Base-by-base conservation (phyloP, 495 filamentous ascomycete species). In the Pseudomonodictys pantanalensis region DNA sequence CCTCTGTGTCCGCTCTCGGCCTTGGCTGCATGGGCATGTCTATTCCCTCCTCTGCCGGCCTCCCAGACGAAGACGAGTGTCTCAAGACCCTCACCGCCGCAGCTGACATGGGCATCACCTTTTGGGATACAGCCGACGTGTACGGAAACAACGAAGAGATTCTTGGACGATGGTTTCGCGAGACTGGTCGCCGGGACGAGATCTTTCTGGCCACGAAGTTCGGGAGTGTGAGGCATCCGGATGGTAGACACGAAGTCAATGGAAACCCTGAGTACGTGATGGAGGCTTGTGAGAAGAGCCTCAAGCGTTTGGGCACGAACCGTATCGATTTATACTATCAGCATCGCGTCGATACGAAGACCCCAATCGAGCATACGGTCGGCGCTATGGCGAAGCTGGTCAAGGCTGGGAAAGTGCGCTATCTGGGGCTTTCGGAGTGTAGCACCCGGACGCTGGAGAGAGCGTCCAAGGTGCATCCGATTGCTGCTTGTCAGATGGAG, bases 321-420 rank as follows among this genome's bases (percentile, higher is more conserved):
- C 64, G 54, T 6, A 76, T 90, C 32, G 85, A 90, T 56, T 67
- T 90, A 9, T 86, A 79, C 59, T 87, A 87, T 58, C 69, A 75
- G 29, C 84, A 87, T 62, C 78, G 80, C n/a, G 71, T 81, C 10
- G 80, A 83, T 54, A 45, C 59, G 2, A 75, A 72, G 42, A 79
- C 81, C 0, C 86, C 86, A 0, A 77, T 90, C 24, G 87, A 90
- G 72, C 81, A 83, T 68, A 86, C 78, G 43, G 77, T 87, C 57
- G 67, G 65, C 22, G 78, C 71, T 9, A 64, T 87, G 74, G 76
- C 67, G 2, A 26, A 52, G 25, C 41, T 63, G n/a, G 47, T 52
- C 20, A 43, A 44, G 33, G 42, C 71, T 72, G 84, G 84, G 22
- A 87, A 86, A 64, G 79, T 87, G 68, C 76, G 76, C 41, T 71